phyloP scores from a whole-genome alignment of 805 yeast species.

The Ogataea chonburiensis region DNA sequence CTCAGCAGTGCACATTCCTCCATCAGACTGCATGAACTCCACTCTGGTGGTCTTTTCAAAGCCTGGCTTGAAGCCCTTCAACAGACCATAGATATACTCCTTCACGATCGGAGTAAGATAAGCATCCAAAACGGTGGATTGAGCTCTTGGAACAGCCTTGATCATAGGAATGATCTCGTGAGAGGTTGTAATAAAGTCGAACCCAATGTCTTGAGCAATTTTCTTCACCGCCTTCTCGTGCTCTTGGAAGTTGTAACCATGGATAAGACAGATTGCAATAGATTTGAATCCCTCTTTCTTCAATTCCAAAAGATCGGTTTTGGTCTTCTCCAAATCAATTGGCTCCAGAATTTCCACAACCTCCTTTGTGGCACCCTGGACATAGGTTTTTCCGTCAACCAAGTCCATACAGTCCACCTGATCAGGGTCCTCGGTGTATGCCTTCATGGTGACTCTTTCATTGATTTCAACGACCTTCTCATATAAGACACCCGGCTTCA shows the following conservation, averaged over 20 bases:
- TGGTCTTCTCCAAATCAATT: conserved; percentile 26
- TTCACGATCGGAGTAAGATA: conserved; percentile 45
- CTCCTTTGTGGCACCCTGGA: conserved; percentile 40
- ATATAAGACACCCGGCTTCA: conserved; percentile 24
- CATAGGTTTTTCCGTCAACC: conserved; percentile 28
- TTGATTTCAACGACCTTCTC: conserved; percentile 23
- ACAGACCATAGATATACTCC: conserved; percentile 37
- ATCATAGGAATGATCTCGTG: conserved; percentile 39
- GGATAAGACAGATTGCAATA: conserved; percentile 37
- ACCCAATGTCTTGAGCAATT: conserved; percentile 47
- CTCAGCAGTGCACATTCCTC: conserved; percentile 53
- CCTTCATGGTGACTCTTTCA: conserved; percentile 27
- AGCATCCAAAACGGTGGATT: conserved; percentile 43
- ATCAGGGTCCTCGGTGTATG: conserved; percentile 26
- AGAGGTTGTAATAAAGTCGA: conserved; percentile 39
- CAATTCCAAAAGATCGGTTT: conserved; percentile 25
- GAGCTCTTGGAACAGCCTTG: conserved; percentile 41
- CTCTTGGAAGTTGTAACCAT: conserved; percentile 38
- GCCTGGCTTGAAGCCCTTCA: conserved; percentile 35
- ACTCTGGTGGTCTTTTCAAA: conserved; percentile 36
- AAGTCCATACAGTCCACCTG: conserved; percentile 15
- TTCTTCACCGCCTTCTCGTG: conserved; percentile 38
- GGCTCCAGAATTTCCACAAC: conserved; percentile 39
- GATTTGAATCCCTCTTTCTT: conserved; percentile 30
- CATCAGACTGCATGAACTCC: conserved; percentile 59